Conservation (phyloP, 2,329 filamentous ascomycete genomes). For the Cercospora nicotianae region DNA sequence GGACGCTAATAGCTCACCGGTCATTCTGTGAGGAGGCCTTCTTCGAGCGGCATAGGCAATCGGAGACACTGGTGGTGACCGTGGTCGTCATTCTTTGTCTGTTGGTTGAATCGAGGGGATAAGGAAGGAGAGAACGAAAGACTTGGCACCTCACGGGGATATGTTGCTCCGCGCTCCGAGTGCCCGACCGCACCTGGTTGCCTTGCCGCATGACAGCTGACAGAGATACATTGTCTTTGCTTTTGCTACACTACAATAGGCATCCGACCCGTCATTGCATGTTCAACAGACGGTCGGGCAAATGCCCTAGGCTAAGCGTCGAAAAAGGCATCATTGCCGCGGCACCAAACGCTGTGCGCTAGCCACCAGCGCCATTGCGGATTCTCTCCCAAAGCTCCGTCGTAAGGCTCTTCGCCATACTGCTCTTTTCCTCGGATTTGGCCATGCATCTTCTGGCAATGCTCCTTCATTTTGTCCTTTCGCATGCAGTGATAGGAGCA, state of each 20-base stretch:
- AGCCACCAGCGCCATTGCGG: not conserved
- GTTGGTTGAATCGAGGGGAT: not conserved
- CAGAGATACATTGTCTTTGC: not conserved
- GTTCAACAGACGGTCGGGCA: not conserved
- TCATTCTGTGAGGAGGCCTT: not conserved
- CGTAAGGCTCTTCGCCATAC: not conserved
- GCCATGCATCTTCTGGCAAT: not conserved
- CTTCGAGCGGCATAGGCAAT: not conserved
- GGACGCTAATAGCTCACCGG: not conserved
- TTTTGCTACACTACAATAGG: not conserved
- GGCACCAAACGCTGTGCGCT: not conserved
- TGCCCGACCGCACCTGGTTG: not conserved
- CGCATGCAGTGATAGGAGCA: not conserved
- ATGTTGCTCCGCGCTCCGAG: not conserved
- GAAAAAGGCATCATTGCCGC: too few species aligned
- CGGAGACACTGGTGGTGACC: not conserved
- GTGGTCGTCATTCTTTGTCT: not conserved
- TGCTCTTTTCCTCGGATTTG: not conserved
- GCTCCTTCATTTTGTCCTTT: conserved; percentile 2
- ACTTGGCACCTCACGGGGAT: not conserved
- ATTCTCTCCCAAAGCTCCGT: not conserved
- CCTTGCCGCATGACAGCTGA: not conserved
- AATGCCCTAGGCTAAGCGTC: too few species aligned
- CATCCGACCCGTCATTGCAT: not conserved
- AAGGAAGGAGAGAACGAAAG: not conserved